Conservation (phyloP, 805 yeast genomes). For the Yarrowia deformans region DNA sequence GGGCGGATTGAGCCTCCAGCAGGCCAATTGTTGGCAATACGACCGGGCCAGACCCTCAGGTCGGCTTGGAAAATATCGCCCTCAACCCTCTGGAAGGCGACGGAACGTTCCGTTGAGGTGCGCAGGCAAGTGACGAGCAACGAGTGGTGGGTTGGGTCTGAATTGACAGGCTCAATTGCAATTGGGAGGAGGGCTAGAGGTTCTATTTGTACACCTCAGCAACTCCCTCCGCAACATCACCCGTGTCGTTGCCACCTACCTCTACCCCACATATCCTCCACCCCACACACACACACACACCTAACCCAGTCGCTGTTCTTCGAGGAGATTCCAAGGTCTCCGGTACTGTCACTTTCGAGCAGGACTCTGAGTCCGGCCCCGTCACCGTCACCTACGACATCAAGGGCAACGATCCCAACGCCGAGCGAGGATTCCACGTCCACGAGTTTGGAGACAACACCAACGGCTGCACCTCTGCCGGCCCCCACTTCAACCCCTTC, state of each 20-base stretch:
- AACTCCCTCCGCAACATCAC: neutral
- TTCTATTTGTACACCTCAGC: neutral
- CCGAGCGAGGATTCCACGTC: slow-evolving; percentile 95
- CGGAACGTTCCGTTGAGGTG: slow-evolving; percentile 26
- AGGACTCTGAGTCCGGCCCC: slow-evolving; percentile 76
- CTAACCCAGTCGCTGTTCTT: slow-evolving; percentile 78
- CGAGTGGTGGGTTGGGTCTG: neutral
- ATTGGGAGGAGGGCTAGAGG: neutral
- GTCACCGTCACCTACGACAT: slow-evolving; percentile 89
- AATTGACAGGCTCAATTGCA: neutral
- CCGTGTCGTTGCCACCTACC: neutral
- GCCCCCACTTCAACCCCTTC: slow-evolving; percentile 96
- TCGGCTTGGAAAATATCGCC: neutral
- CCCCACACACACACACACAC: neutral
- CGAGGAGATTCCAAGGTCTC: slow-evolving; percentile 93
- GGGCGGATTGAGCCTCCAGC: slow-evolving; percentile 1
- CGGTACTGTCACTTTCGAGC: slow-evolving; percentile 89
- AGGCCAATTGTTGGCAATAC: neutral
- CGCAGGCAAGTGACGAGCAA: neutral
- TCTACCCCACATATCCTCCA: neutral
- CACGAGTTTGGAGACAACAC: slow-evolving; percentile 99
- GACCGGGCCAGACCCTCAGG: neutral
- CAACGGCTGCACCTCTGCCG: slow-evolving; percentile 98
- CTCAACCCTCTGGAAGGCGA: slow-evolving; percentile 11
- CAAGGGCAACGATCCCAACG: slow-evolving; percentile 85